A percentile compares a stretch with the other conserved stretches of the same genome.
These are phyloP conservation scores for Corymbia maculata DNA, from an alignment of 345 rosid species.

Conservation along the genomic window DNA sequence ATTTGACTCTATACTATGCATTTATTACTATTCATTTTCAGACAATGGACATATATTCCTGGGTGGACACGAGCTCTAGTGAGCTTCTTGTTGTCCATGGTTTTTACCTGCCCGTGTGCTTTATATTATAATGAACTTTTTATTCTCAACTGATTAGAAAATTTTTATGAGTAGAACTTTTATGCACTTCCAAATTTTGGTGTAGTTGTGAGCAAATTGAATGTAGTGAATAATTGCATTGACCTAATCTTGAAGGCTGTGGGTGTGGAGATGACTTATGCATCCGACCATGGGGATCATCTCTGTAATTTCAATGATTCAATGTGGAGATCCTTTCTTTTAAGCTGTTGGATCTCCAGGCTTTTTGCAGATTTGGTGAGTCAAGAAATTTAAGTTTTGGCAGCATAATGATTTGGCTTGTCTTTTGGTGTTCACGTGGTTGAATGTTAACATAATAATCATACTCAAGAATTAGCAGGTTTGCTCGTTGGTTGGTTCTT, in stretches of 20 bases:
- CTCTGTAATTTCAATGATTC: conserved; percentile 2
- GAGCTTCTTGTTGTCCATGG: background rate
- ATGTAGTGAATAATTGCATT: background rate
- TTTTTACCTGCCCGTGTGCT: background rate
- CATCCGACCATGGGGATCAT: conserved; percentile 3
- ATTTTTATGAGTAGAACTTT: background rate
- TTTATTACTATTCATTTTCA: background rate
- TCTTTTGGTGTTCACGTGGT: background rate
- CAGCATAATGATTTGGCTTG: background rate
- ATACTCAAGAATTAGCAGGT: conserved; percentile 11
- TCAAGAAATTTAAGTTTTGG: background rate
- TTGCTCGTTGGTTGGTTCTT: conserved; percentile 7
- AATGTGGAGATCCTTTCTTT: conserved; percentile 9
- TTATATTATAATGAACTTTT: background rate
- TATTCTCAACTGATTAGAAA: background rate
- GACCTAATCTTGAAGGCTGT: background rate
- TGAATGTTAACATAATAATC: background rate
- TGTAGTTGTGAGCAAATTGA: background rate
- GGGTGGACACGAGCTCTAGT: background rate
- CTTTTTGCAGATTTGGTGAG: conserved; percentile 10
- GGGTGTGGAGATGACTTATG: background rate
- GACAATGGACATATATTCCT: background rate
- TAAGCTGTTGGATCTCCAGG: conserved; percentile 10
- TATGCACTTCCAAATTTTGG: background rate
- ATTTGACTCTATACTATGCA: background rate